These are phyloP conservation scores for Theobroma grandiflorum DNA, from an alignment of 441 rosid genomes.

Conservation along the genomic window DNA sequence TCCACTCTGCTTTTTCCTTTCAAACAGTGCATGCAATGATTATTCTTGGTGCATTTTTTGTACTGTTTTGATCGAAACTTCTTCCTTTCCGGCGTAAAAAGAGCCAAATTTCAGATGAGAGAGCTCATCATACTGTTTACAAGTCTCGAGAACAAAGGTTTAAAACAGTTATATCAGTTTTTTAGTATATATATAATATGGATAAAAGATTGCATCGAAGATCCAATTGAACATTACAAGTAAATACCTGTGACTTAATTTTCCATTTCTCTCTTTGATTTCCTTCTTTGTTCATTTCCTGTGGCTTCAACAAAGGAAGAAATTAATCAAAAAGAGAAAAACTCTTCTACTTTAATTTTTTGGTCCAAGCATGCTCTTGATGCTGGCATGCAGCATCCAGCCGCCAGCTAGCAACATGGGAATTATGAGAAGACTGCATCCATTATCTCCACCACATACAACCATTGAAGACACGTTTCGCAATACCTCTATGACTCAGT, in stretches of 20 bases:
- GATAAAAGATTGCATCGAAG: background rate
- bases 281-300: background rate
- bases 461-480: background rate
- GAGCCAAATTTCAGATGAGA: conserved; percentile 12
- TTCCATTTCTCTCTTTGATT: background rate
- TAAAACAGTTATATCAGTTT: background rate
- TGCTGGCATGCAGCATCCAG: background rate
- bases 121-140: background rate
- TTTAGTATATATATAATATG: background rate
- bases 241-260: background rate
- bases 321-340: background rate
- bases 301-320: background rate
- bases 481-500: background rate
- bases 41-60: background rate
- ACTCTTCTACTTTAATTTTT: background rate
- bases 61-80: background rate
- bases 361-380: background rate
- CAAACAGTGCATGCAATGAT: conserved; percentile 3
- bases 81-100: background rate
- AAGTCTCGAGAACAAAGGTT: background rate
- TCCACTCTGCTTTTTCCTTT: too few relatives aligned
- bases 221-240: background rate
- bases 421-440: background rate
- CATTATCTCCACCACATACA: background rate
- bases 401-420: background rate